Percentiles rank a stretch among this genome's conserved stretches.
Conservation (phyloP, 305 asterid species). For the Solanum hybrid region DNA sequence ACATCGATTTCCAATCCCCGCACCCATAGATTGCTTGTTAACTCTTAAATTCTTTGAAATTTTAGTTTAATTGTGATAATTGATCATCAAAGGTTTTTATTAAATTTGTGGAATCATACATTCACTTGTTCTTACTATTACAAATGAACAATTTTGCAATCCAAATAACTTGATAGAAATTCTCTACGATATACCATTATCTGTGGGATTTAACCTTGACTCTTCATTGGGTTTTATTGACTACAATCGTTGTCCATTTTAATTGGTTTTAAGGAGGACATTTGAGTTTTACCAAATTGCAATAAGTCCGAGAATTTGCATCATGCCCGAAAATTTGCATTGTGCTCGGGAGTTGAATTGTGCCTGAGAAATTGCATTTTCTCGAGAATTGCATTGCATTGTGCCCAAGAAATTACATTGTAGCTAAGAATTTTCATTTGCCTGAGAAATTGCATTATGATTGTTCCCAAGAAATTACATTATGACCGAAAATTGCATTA, state of each 20-base stretch:
- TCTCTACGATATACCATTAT: neutral
- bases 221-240: neutral
- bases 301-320: neutral
- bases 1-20: neutral
- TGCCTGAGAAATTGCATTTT: neutral
- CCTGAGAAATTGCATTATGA: neutral
- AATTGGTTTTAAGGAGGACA: too few species aligned
- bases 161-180: neutral
- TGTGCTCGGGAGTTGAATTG: neutral
- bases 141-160: neutral
- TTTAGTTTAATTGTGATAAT: neutral
- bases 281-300: too few species aligned
- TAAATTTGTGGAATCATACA: neutral
- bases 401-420: neutral
- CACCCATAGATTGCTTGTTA: neutral
- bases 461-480: too few species aligned
- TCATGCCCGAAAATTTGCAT: neutral
- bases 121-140: neutral
- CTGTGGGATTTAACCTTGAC: neutral
- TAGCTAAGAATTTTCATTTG: neutral
- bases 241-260: too few species aligned
- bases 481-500: too few species aligned
- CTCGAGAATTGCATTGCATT: neutral
- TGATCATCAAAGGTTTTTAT: too few species aligned
- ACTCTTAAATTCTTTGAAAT: neutral